phyloP scores from a whole-genome alignment of 495 filamentous ascomycete genomes.

The Aspergillus biplanus region DNA sequence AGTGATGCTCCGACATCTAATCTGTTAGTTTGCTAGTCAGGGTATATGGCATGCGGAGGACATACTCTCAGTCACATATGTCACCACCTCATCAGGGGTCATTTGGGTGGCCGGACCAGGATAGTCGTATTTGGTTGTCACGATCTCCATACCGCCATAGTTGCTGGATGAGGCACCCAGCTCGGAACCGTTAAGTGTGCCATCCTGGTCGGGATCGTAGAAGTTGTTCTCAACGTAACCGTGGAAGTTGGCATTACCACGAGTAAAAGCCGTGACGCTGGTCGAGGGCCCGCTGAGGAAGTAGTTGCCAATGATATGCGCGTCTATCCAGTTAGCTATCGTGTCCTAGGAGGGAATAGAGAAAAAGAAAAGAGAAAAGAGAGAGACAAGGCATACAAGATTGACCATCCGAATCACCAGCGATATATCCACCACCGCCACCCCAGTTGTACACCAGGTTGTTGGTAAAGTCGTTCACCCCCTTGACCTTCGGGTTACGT shows the following conservation, averaged over 20 bases:
- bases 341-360: too few relatives aligned
- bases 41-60: neutral
- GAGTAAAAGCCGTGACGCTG: slow-evolving; percentile 24
- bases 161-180: slow-evolving; percentile 14
- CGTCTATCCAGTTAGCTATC: slow-evolving; percentile 2
- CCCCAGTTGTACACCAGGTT: slow-evolving; percentile 27
- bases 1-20: slow-evolving; percentile 23
- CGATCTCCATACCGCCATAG: slow-evolving; percentile 25
- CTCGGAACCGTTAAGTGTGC: slow-evolving; percentile 18
- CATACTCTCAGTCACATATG: slow-evolving; percentile 22
- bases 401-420: slow-evolving; percentile 20
- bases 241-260: slow-evolving; percentile 27
- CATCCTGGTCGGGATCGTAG: slow-evolving; percentile 26
- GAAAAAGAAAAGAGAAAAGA: too few relatives aligned
- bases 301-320: slow-evolving; percentile 27
- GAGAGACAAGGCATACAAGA: slow-evolving; percentile 14
- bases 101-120: slow-evolving; percentile 12
- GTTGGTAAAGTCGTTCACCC: slow-evolving; percentile 28
- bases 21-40: neutral
- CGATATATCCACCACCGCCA: slow-evolving; percentile 27
- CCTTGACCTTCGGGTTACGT: slow-evolving; percentile 29
- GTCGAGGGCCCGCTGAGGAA: slow-evolving; percentile 27
- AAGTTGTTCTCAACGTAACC: slow-evolving; percentile 27
- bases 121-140: slow-evolving; percentile 22
- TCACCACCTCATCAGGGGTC: slow-evolving; percentile 21